Base-by-base conservation (phyloP, 352 stramenopile genomes). In the Pythium rishiriense region DNA sequence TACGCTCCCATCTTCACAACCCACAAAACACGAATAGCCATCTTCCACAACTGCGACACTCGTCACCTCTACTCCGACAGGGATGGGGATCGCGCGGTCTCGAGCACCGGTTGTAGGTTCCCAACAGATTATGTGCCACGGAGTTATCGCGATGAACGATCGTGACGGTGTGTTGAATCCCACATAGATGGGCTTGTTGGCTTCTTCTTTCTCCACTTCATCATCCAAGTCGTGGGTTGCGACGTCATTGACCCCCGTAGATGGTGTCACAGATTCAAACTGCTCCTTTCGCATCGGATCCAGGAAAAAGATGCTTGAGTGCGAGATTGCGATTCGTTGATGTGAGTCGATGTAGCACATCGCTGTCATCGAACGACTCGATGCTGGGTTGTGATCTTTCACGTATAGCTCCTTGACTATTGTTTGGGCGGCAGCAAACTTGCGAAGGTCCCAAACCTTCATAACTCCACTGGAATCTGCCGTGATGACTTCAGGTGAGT, bases 291-390 rank as follows among this genome's bases (percentile, higher is more conserved):
- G 46, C 3, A 29, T 10, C 24, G 45, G 56, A 19, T 86, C 79
- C 21, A 88, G 52, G 55, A 90, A 90, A 45, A 78, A 83, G 28
- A 90, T 58, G 0, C 46, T 72, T 0, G 81, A 88, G 37, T 87
- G 75, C 0, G 75, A 74, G 12, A 90, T 72, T 1, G 78, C 73
- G 43, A 86, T 66, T 14, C 73, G 68, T 39, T 83, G 62, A 24
- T 67, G 41, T 12, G 52, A 53, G 4, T 71, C 41, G 11, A 79
- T 59, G 41, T 77, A 85, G 37, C 70, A 75, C 75, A 87, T 81
- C 2, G 78, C 63, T 10, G 52, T 74, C 69, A 81, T 74, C 7
- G 56, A 51, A 37, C 70, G 68, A 24, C 37, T 21, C 7, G 56
- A 25, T 1, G 50, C 55, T 5, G 55, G 64, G 41, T 26, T 57